These are phyloP conservation scores for Trichoderma pleuroti DNA, from an alignment of 2,329 filamentous ascomycete genomes.

Conservation along the genomic window DNA sequence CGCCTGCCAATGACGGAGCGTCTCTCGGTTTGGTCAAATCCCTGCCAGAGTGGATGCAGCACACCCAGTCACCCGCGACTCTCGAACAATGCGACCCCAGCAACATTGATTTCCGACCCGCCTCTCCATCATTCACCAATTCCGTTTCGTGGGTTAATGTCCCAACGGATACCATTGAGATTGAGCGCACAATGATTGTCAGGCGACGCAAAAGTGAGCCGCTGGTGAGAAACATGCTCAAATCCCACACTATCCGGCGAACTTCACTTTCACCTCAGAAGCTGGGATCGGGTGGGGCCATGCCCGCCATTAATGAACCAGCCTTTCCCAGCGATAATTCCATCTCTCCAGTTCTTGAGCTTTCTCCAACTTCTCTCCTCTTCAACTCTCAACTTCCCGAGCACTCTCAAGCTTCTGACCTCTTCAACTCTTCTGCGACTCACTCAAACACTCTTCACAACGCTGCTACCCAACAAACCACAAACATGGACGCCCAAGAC, in stretches of 20 bases:
- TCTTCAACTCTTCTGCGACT: background rate
- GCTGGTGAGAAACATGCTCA: constrained; percentile 28
- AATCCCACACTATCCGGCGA: constrained; percentile 25
- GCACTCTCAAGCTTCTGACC: too few relatives aligned
- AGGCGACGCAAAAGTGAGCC: constrained; percentile 37
- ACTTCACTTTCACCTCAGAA: constrained; percentile 31
- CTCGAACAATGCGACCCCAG: background rate
- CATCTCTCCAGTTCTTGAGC: background rate
- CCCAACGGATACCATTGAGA: constrained; percentile 22
- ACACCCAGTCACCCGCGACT: constrained; percentile 5
- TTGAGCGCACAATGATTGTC: constrained; percentile 25
- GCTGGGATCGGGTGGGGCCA: background rate
- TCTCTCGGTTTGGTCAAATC: constrained; percentile 11
- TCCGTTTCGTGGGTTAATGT: constrained; percentile 30
- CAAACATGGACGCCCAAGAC: background rate
- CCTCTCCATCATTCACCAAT: constrained; percentile 28
- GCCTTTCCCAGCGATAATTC: background rate
- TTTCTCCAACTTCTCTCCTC: background rate
- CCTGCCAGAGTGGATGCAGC: constrained; percentile 7
- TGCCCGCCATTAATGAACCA: background rate
- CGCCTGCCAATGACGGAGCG: constrained; percentile 11
- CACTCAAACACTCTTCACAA: background rate
- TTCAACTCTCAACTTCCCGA: too few relatives aligned
- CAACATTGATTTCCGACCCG: constrained; percentile 29
- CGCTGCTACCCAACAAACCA: background rate